A percentile compares a stretch with the other conserved stretches of the same genome.
phyloP scores from a whole-genome alignment of 192 early-diverging fungal genomes.

The Rhizoclosmatium globosum region DNA sequence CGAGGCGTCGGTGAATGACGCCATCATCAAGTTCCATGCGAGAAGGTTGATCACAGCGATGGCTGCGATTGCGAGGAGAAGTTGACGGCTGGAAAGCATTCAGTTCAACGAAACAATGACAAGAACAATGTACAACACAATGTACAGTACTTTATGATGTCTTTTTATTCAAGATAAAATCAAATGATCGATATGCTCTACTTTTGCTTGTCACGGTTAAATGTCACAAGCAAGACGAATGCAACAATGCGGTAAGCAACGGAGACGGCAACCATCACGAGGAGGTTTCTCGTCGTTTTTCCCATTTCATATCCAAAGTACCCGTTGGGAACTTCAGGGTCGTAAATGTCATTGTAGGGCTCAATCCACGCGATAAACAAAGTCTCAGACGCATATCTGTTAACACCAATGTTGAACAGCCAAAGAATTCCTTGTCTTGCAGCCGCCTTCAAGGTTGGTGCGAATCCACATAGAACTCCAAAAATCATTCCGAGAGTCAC shows the following conservation, averaged over 20 bases:
- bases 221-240: slow-evolving; percentile 32
- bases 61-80: too few relatives aligned
- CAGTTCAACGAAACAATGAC: too few relatives aligned
- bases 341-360: slow-evolving; percentile 1
- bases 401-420: slow-evolving; percentile 37
- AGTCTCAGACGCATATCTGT: slow-evolving; percentile 48
- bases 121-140: too few relatives aligned
- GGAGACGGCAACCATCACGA: slow-evolving; percentile 4
- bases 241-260: slow-evolving; percentile 3
- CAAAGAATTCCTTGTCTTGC: slow-evolving; percentile 37
- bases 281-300: slow-evolving; percentile 6
- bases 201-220: slow-evolving; percentile 44
- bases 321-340: not conserved
- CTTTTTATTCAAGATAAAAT: too few relatives aligned
- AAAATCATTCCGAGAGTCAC: slow-evolving; percentile 39
- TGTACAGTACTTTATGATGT: too few relatives aligned
- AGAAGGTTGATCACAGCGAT: too few relatives aligned
- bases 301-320: slow-evolving; percentile 20
- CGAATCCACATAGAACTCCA: slow-evolving; percentile 56
- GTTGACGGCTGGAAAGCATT: too few relatives aligned
- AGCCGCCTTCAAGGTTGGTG: slow-evolving; percentile 43
- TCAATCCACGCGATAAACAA: slow-evolving; percentile 21
- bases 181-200: not conserved
- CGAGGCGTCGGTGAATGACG: too few relatives aligned
- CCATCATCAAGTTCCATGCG: too few relatives aligned